A percentile compares a stretch with the other conserved stretches of the same genome.
These are phyloP conservation scores for Neoconidiobolus thromboides DNA, from an alignment of 371 early-diverging fungal species.

Conservation along the genomic window DNA sequence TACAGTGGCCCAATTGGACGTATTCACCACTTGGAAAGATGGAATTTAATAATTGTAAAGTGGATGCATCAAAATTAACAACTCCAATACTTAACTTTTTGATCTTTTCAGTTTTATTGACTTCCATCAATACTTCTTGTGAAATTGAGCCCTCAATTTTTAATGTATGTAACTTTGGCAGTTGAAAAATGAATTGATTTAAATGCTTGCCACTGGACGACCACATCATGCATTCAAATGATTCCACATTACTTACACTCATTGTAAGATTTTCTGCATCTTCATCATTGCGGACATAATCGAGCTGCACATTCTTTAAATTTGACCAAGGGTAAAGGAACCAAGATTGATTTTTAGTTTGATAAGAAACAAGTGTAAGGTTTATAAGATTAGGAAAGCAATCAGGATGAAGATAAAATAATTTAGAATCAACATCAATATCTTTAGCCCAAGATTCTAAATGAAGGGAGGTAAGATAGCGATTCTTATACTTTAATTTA, in stretches of 20 bases:
- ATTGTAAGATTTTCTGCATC: neutral
- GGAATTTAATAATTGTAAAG: neutral
- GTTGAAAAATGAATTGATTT: neutral
- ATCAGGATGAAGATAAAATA: neutral
- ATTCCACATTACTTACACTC: neutral
- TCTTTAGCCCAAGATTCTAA: neutral
- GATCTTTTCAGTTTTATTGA: neutral
- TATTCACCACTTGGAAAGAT: neutral
- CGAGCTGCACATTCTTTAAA: neutral
- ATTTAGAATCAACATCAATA: neutral
- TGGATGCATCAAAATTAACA: neutral
- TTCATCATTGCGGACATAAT: neutral
- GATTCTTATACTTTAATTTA: neutral
- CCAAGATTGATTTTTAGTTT: neutral
- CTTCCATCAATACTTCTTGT: neutral
- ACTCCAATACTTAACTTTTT: neutral
- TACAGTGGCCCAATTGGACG: conserved; percentile 1
- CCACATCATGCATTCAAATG: neutral
- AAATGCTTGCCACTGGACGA: neutral
- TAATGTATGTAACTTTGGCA: neutral
- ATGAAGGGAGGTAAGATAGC: neutral
- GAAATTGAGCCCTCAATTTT: neutral
- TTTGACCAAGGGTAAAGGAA: neutral
- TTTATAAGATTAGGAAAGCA: neutral
- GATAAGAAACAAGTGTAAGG: neutral